A percentile compares a stretch with the other conserved stretches of the same genome.
Evolutionary conservation across 2,329 filamentous ascomycete genomes (phyloP).

Genomic region (Paecilomyces dactylethromorphus): DNA sequence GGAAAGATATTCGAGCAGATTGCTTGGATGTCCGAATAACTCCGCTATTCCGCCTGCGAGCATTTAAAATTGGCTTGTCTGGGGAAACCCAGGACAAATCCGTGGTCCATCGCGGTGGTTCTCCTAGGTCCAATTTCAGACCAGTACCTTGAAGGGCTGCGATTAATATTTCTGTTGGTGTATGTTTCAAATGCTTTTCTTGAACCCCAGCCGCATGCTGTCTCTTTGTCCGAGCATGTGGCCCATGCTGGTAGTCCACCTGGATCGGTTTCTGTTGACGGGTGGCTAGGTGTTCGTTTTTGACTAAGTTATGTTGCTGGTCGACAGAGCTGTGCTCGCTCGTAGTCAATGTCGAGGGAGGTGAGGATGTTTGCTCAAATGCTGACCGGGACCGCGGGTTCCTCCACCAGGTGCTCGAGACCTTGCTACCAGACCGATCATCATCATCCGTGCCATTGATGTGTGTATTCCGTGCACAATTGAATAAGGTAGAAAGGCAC

Average conservation of each 20-base stretch:
- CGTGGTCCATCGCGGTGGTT: conserved; percentile 3
- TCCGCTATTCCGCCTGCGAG: background rate
- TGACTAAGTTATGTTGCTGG: background rate
- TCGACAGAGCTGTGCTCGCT: background rate
- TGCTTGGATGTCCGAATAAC: background rate
- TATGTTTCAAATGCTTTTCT: conserved; percentile 7
- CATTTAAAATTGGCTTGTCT: conserved; percentile 1
- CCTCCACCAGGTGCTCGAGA: conserved; percentile 6
- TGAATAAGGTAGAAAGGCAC: background rate
- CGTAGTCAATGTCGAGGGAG: background rate
- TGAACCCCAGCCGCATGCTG: background rate
- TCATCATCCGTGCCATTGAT: conserved; percentile 3
- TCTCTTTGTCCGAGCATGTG: background rate
- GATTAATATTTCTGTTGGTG: conserved; percentile 24
- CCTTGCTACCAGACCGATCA: background rate
- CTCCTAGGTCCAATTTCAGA: conserved; percentile 6
- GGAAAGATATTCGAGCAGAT: conserved; percentile 17
- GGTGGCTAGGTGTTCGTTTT: background rate
- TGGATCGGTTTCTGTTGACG: background rate
- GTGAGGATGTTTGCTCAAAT: conserved; percentile 4
- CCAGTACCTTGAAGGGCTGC: conserved; percentile 19
- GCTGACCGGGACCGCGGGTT: conserved; percentile 8
- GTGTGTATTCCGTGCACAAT: background rate
- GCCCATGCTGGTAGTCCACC: background rate
- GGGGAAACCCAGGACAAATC: conserved; percentile 4